A percentile compares a stretch with the other conserved stretches of the same genome.
Evolutionary conservation across 176 grass and related monocot genomes (phyloP).

Genomic region (Luzula sylvatica): DNA sequence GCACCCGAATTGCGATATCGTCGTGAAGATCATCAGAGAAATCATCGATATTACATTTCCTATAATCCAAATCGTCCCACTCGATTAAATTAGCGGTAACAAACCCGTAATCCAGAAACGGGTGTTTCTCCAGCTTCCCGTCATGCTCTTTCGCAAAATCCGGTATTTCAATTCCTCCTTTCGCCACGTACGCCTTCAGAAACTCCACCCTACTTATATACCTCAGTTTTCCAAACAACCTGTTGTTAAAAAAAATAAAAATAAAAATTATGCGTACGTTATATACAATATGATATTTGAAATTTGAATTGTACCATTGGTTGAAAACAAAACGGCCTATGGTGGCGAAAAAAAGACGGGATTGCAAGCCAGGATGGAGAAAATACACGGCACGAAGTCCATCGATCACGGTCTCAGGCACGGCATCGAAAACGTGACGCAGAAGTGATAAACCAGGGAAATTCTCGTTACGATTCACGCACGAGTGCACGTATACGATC

Average conservation of each 20-base stretch:
- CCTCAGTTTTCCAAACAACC: conserved; percentile 60
- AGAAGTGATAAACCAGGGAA: conserved; percentile 59
- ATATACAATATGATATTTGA: not conserved
- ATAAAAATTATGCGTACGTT: not conserved
- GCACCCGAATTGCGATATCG: not conserved
- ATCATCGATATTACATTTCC: conserved; percentile 12
- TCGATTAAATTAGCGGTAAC: conserved; percentile 1
- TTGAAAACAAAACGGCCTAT: conserved; percentile 77
- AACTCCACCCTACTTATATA: conserved; percentile 76
- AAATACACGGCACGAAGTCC: conserved; percentile 66
- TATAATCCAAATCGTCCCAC: conserved; percentile 14
- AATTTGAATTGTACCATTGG: conserved; percentile 22
- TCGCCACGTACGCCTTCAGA: conserved; percentile 54
- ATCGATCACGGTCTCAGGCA: conserved; percentile 29
- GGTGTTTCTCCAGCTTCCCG: conserved; percentile 73
- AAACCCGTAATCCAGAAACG: conserved; percentile 73
- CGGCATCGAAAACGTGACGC: conserved; percentile 45
- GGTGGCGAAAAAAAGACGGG: conserved; percentile 86
- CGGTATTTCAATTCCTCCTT: conserved; percentile 50
- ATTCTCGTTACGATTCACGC: conserved; percentile 46
- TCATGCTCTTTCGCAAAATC: conserved; percentile 55
- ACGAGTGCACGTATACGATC: conserved; percentile 68
- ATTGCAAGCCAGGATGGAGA: conserved; percentile 73
- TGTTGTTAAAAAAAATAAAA: conserved; percentile 12
- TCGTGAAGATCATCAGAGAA: conserved; percentile 13